Evolutionary conservation across 257 asterid species (phyloP), one percentile per base, ranked within the genome.

Genomic region (Ocimum tenuiflorum): DNA sequence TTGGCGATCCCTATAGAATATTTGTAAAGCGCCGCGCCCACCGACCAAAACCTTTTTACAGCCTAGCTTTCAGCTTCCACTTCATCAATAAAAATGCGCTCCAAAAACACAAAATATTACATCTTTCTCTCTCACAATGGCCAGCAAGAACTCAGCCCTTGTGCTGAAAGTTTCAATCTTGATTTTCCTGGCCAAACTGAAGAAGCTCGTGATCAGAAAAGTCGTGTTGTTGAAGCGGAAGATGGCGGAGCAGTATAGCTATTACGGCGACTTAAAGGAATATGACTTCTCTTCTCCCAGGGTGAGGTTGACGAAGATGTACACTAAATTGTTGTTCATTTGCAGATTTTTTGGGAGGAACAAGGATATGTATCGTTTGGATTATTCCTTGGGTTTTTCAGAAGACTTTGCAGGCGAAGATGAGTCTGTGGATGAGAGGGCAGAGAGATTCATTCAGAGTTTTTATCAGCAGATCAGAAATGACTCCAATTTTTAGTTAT

Each of bases 371-470:
- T 36, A 47, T 7, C 51, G 58, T 19, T 57, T 68, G 42, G 62
- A 69, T 24, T 24, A 1, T 1, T 24, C 4, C 4, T 4, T n/a
- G n/a, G n/a, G n/a, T n/a, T n/a, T n/a, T n/a, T n/a, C n/a, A n/a
- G n/a, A 24, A 24, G 31, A 63, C 23, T 72, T 71, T 24, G n/a
- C 46, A 47, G 68, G 59, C 1, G 83, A 67, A 1, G 84, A 76
- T 23, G 49, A 20, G 3, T 77, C 78, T 12, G 83, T 89, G 76
- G 95, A 87, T 78, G 94, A 87, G 70, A 85, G 83, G 42, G 94
- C 97, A 46, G 94, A 87, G 85, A 82, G 72, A 19, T 87, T 89
- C 54, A 89, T 87, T 73, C 83, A 76, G 81, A 87, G 71, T 56
- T 89, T 85, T 58, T 89, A 89, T 78, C 80, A 85, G 64, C 88